Evolutionary conservation across 2,329 filamentous ascomycete species (phyloP).

Genomic region (Aureobasidium sp.): DNA sequence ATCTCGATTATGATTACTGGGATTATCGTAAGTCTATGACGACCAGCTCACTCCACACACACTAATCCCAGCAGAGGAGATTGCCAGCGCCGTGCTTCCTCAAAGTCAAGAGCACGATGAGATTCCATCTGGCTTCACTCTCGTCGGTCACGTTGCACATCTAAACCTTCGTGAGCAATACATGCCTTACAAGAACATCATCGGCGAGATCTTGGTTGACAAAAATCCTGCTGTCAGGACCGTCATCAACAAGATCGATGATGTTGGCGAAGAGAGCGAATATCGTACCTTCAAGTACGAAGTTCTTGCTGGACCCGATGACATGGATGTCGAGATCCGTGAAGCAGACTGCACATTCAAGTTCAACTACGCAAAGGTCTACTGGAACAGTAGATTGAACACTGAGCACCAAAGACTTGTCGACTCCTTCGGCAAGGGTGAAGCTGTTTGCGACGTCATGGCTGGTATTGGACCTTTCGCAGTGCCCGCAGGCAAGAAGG

Average conservation of each 20-base stretch:
- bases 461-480: slow-evolving; percentile 94
- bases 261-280: slow-evolving; percentile 74
- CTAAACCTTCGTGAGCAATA: slow-evolving; percentile 81
- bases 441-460: slow-evolving; percentile 95
- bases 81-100: slow-evolving; percentile 73
- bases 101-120: slow-evolving; percentile 70
- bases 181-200: slow-evolving; percentile 74
- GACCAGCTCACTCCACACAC: neutral
- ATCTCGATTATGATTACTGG: slow-evolving; percentile 79
- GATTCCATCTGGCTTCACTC: slow-evolving; percentile 76
- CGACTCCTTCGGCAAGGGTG: slow-evolving; percentile 65
- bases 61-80: slow-evolving; percentile 48
- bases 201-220: slow-evolving; percentile 77
- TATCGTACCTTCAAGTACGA: slow-evolving; percentile 93
- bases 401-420: slow-evolving; percentile 80
- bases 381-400: slow-evolving; percentile 92
- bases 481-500: slow-evolving; percentile 79
- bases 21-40: slow-evolving; percentile 53
- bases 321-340: slow-evolving; percentile 73
- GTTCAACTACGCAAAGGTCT: slow-evolving; percentile 94
- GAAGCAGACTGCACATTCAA: slow-evolving; percentile 80
- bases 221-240: slow-evolving; percentile 78
- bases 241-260: slow-evolving; percentile 91
- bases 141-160: slow-evolving; percentile 81
- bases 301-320: slow-evolving; percentile 69